These are phyloP conservation scores for Rhizomucor miehei DNA, from an alignment of 371 early-diverging fungal species.

Conservation along the genomic window DNA sequence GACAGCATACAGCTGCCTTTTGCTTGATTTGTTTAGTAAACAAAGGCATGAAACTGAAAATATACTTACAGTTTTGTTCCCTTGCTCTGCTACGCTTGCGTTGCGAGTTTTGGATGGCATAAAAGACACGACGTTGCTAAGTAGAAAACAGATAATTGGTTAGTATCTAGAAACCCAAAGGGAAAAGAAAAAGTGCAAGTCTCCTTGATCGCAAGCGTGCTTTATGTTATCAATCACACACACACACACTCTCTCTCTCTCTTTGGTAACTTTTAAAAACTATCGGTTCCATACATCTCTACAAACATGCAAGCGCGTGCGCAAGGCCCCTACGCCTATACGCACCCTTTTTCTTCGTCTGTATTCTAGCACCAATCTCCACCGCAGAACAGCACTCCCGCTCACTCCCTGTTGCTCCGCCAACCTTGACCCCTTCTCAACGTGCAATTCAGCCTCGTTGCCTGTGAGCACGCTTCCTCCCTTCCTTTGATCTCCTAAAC, in stretches of 20 bases:
- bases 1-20: not conserved
- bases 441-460: not conserved
- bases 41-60: constrained; percentile 6
- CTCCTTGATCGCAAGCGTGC: not conserved
- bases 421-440: not conserved
- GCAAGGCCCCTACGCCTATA: too few species aligned
- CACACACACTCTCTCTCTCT: not conserved
- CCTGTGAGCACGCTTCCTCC: not conserved
- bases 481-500: not conserved
- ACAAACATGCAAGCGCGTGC: too few species aligned
- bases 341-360: not conserved
- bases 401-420: not conserved
- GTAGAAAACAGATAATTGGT: not conserved
- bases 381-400: too few species aligned
- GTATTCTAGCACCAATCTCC: too few species aligned
- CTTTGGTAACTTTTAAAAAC: not conserved
- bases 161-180: constrained; percentile 1
- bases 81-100: constrained; percentile 2
- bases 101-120: constrained; percentile 14
- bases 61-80: constrained; percentile 15
- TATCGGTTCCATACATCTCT: too few species aligned
- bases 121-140: constrained; percentile 12
- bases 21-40: constrained; percentile 15
- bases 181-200: not conserved
- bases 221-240: not conserved